Evolutionary conservation across 164 flowering plant species (phyloP).

Genomic region (Stephania japonica): DNA sequence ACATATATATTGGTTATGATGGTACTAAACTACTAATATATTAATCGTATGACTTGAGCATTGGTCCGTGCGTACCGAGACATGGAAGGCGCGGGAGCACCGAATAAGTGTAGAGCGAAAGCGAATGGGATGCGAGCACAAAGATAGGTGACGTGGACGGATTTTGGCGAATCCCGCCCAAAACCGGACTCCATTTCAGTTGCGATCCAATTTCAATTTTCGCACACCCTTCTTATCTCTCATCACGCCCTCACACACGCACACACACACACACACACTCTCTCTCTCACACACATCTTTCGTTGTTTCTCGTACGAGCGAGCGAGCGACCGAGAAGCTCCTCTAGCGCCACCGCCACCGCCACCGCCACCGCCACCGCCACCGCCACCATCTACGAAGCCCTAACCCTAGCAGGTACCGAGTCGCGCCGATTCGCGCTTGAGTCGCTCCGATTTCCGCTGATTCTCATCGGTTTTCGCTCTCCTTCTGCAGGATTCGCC

Average conservation of each 20-base stretch:
- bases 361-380: not conserved
- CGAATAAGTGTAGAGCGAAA: not conserved
- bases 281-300: conserved; percentile 1
- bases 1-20: too few relatives aligned
- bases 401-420: not conserved
- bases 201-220: conserved; percentile 19
- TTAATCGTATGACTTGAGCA: too few relatives aligned
- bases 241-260: not conserved
- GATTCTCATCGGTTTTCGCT: not conserved
- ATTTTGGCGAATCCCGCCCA: conserved; percentile 31
- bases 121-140: conserved; percentile 12
- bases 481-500: conserved; percentile 11
- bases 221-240: not conserved
- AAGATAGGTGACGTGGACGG: conserved; percentile 34
- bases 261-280: not conserved
- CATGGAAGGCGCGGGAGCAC: not conserved
- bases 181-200: conserved; percentile 22
- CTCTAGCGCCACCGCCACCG: too few relatives aligned
- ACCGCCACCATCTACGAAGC: not conserved
- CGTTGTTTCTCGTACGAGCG: not conserved
- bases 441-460: not conserved
- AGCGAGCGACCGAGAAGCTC: not conserved
- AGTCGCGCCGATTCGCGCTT: not conserved
- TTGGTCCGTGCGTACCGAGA: too few relatives aligned
- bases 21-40: too few relatives aligned